Percentiles rank a stretch among this genome's conserved stretches.
Conservation (phyloP, 257 asterid species). For the Solanum chmielewskii region DNA sequence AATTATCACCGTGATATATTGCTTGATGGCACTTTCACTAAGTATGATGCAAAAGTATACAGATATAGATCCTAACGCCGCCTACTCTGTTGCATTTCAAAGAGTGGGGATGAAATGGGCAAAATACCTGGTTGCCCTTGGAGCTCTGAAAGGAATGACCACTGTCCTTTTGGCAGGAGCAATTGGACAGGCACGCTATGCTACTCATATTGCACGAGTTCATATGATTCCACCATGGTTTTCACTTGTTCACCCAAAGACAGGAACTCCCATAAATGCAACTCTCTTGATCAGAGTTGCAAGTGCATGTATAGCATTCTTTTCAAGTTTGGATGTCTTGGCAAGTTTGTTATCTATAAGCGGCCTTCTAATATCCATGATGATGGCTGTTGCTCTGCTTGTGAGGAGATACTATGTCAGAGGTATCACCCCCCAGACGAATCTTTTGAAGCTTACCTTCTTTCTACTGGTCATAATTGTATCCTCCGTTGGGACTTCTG, state of each 20-base stretch:
- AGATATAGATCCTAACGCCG: slow-evolving; percentile 35
- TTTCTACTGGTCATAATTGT: slow-evolving; percentile 27
- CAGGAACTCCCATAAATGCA: slow-evolving; percentile 56
- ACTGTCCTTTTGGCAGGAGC: slow-evolving; percentile 50
- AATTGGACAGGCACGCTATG: slow-evolving; percentile 48
- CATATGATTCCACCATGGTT: slow-evolving; percentile 63
- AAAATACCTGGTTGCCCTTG: slow-evolving; percentile 42
- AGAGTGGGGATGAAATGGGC: slow-evolving; percentile 57
- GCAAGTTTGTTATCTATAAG: slow-evolving; percentile 32
- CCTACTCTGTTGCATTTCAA: slow-evolving; percentile 45
- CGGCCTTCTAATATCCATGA: slow-evolving; percentile 39
- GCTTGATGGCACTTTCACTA: slow-evolving; percentile 53
- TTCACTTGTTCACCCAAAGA: slow-evolving; percentile 50
- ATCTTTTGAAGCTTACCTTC: slow-evolving; percentile 14
- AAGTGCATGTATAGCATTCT: slow-evolving; percentile 32
- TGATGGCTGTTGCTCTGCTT: slow-evolving; percentile 55
- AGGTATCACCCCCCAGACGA: slow-evolving; percentile 20
- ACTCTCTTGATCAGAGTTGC: slow-evolving; percentile 32
- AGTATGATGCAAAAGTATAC: slow-evolving; percentile 45
- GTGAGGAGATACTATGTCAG: slow-evolving; percentile 38
- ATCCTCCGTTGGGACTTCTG: slow-evolving; percentile 44
- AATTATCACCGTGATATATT: slow-evolving; percentile 46
- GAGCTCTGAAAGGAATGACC: slow-evolving; percentile 58
- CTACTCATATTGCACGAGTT: slow-evolving; percentile 44
- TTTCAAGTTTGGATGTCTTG: slow-evolving; percentile 40